These are phyloP conservation scores for Suillus hirtellus DNA, from an alignment of 768 basidiomycete species.

Conservation along the genomic window DNA sequence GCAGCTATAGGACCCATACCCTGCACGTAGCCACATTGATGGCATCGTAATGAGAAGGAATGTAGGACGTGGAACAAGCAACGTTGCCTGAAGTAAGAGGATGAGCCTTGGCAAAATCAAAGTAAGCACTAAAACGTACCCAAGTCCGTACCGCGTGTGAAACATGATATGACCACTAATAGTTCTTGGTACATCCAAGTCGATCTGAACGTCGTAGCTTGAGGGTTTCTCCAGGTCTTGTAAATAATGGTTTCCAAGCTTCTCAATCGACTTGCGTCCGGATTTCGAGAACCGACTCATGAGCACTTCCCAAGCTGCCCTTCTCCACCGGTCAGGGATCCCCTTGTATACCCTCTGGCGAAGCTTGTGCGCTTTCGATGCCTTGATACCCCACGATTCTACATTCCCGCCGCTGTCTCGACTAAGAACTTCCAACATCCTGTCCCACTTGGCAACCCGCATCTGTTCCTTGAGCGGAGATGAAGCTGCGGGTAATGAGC, in stretches of 20 bases:
- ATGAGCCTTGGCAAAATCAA: slow-evolving; percentile 6
- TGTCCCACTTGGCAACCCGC: slow-evolving; percentile 91
- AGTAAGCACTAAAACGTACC: slow-evolving; percentile 54
- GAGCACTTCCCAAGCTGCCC: slow-evolving; percentile 87
- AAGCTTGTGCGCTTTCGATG: slow-evolving; percentile 66
- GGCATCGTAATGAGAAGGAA: slow-evolving; percentile 83
- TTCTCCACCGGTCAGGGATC: slow-evolving; percentile 93
- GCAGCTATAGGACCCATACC: slow-evolving; percentile 99
- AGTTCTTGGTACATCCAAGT: slow-evolving; percentile 95
- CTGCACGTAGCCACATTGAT: slow-evolving; percentile 92
- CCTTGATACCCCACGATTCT: slow-evolving; percentile 66
- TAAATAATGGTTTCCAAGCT: slow-evolving; percentile 52
- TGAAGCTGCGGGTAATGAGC: slow-evolving; percentile 48
- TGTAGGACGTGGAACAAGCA: slow-evolving; percentile 95
- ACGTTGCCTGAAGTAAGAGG: slow-evolving; percentile 64
- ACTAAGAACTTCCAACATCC: slow-evolving; percentile 73
- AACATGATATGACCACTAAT: slow-evolving; percentile 95
- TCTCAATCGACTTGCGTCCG: slow-evolving; percentile 44
- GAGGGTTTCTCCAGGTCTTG: slow-evolving; percentile 78
- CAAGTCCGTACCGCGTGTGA: slow-evolving; percentile 91
- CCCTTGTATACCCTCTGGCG: slow-evolving; percentile 88
- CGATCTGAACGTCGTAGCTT: slow-evolving; percentile 93
- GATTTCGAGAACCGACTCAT: slow-evolving; percentile 55
- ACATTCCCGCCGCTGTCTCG: slow-evolving; percentile 81
- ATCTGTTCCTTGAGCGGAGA: slow-evolving; percentile 60